Base-by-base conservation (phyloP, 306 rosid genomes). In the Vigna mungo region DNA sequence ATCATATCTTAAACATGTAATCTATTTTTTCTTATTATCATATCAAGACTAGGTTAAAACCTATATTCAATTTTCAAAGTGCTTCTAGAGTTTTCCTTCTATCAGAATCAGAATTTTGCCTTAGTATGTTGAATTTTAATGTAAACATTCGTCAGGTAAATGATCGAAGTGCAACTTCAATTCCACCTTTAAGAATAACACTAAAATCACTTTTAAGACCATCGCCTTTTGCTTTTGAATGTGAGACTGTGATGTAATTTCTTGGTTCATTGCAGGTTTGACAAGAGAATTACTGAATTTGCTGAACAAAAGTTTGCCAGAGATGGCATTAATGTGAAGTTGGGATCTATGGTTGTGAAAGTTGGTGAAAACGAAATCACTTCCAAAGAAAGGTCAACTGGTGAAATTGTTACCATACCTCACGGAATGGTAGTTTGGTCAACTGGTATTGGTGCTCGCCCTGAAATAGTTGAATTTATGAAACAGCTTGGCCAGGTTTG, bases 391-490 rank as follows among this genome's bases (percentile, higher is more conserved):
- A 83, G 92, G 66, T 72, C 69, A 60, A 77, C 77, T 48, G 89
- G 96, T 74, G 49, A 87, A 25, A 65, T 82, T 72, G 74, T 44
- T 55, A 65, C 82, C 66, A 17, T 82, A 16, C 97, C 98, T 49
- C 94, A 90, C 60, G 98, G 98, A 78, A 92, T 95, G 98, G 93
- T 87, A 59, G 97, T 95, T 34, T 95, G 97, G 98, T 92, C 97
- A 46, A 92, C 98, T 11, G 98, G 98, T 25, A 86, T 92, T 2
- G 98, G 97, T 68, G 82, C 90, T 43, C 97, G 97, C 71, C 93
- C 97, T 85, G 77, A 87, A 82, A 36, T 79, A 17, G 49, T 85
- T 59, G 93, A 95, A 58, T 95, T 95, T 53, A 95, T 95, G 97
- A 75, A 77, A 76, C 96, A 90, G 82, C 78, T 92, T 82, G 98